phyloP scores from a whole-genome alignment of 106 monocot species.

The Dioscorea zingiberensis region DNA sequence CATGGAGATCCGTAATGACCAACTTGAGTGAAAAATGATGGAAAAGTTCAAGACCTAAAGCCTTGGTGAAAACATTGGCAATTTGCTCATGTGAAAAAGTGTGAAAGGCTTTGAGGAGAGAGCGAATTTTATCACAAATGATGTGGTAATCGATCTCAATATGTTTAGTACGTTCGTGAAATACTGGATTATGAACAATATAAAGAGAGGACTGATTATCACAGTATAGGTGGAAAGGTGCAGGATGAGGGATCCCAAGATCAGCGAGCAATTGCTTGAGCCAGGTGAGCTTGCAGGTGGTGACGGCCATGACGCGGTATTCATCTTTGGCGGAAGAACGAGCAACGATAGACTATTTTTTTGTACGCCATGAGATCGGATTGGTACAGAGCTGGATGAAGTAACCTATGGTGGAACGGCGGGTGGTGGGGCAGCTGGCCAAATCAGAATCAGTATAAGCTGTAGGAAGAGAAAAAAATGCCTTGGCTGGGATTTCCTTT shows the following conservation, averaged over 20 bases:
- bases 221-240: not conserved
- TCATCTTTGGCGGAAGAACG: too few species aligned
- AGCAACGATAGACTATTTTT: too few species aligned
- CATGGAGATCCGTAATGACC: conserved; percentile 3
- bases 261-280: not conserved
- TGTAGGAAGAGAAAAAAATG: too few species aligned
- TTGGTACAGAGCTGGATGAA: too few species aligned
- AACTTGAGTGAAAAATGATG: not conserved
- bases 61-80: not conserved
- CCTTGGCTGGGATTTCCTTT: too few species aligned
- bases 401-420: too few species aligned
- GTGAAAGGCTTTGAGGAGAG: not conserved
- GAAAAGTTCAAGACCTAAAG: not conserved
- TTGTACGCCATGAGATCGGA: too few species aligned
- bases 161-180: conserved; percentile 6
- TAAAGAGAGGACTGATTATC: conserved; percentile 1
- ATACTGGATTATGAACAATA: not conserved
- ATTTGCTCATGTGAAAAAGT: not conserved
- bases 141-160: too few species aligned
- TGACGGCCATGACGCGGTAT: too few species aligned
- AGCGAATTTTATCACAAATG: not conserved
- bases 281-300: too few species aligned
- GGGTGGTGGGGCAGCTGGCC: too few species aligned
- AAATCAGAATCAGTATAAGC: too few species aligned
- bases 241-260: not conserved